Percentiles rank a stretch among this genome's conserved stretches.
Conservation (phyloP, 116 monocot genomes). For the Dioscorea cayenensis region DNA sequence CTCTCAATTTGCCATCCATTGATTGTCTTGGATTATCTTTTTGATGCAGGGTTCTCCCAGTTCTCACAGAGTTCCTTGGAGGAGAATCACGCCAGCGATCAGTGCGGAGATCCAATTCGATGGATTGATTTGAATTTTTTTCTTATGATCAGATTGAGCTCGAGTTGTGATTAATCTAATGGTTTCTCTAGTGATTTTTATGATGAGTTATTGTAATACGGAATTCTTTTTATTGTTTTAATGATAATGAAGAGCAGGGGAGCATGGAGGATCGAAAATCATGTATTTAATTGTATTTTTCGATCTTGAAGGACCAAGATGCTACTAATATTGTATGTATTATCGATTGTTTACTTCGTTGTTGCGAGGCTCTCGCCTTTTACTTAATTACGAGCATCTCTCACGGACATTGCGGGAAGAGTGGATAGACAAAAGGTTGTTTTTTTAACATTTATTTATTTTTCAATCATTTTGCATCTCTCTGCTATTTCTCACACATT, state of each 20-base stretch:
- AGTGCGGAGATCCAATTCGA: constrained; percentile 15
- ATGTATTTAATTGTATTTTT: too few relatives aligned
- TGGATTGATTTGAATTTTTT: neutral
- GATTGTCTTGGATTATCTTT: too few relatives aligned
- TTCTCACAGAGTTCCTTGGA: too few relatives aligned
- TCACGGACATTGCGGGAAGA: neutral
- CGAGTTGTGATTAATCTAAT: neutral
- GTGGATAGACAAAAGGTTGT: neutral
- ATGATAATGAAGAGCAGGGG: too few relatives aligned
- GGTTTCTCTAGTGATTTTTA: neutral
- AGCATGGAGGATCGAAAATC: too few relatives aligned
- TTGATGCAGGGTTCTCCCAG: too few relatives aligned
- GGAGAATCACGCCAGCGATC: constrained; percentile 36
- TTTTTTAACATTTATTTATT: neutral
- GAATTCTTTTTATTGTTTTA: too few relatives aligned
- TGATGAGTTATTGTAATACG: too few relatives aligned
- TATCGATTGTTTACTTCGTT: neutral
- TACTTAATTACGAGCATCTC: neutral
- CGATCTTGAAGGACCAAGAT: neutral
- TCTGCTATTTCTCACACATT: neutral
- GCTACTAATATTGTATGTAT: neutral
- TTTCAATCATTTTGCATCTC: neutral
- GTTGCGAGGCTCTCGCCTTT: neutral
- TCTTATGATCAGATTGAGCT: neutral
- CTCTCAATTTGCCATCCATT: too few relatives aligned